Evolutionary conservation across 352 stramenopile species (phyloP), one percentile per base, ranked within the genome.

Genomic region (Phytophthora hybrid): DNA sequence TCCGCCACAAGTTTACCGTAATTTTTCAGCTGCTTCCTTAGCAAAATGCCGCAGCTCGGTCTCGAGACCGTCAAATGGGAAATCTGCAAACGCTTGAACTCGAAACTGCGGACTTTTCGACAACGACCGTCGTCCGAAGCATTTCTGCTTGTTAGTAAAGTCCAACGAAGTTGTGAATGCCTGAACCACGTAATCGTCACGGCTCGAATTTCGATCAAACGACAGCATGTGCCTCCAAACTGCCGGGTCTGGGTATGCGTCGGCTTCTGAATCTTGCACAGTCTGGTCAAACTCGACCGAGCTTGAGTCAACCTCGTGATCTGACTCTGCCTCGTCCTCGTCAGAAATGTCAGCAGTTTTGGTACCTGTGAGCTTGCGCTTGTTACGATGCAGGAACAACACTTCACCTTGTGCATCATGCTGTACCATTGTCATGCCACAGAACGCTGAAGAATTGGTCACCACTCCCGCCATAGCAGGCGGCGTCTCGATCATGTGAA

Each of bases 181-280:
- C 49, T 90, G 76, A 23, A 92, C 60, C 11, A 74, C 73, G 59
- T 88, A 92, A 51, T 89, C 64, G 1, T 55, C 55, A 3, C 74
- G 72, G n/a, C 47, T 77, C 2, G 61, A 81, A 31, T 56, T 83
- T 1, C 61, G 59, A 61, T 85, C 78, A 69, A 93, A 87, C 18
- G 85, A 81, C 62, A 90, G 32, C 62, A 94, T 65, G 49, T 93
- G 79, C 16, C 74, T 90, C 80, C 87, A 90, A 39, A 93, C 81
- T 13, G 71, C 66, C 13, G 82, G 82, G 44, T 89, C 82, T 18
- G 68, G 62, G 23, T 68, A 71, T 54, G 31, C 37, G 39, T 60
- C 55, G 5, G 10, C 10, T 16, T 11, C 9, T 9, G 9, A 3
- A 14, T 32, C 26, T 4, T 37, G 41, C 5, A 16, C 9, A 14